Base-by-base conservation (phyloP, 768 basidiomycete species). In the Calocybe indica region DNA sequence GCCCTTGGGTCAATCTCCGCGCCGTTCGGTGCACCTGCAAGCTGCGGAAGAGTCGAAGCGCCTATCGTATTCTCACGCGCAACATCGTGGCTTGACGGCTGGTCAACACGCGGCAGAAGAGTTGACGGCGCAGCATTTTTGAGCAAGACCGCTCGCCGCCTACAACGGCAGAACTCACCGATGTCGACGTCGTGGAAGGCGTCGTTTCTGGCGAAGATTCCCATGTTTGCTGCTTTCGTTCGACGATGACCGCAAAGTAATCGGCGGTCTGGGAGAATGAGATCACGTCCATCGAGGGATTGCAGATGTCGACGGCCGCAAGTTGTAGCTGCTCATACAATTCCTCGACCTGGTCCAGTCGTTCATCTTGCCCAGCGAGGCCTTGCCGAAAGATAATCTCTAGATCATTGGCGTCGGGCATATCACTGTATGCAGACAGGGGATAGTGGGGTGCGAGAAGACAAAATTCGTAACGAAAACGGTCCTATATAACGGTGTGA, bases 241-340 rank as follows among this genome's bases (percentile, higher is more conserved):
- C 49, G 6, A 60, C 55, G 37, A 79, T 67, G n/a, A 73, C 64
- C 7, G 65, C 74, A 55, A 76, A 74, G 58, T 61, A 73, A 43
- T 63, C 58, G 5, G 67, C 62, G 11, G 51, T 57, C 14, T 57
- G 46, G 5, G 70, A 62, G 47, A 78, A 78, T 0, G 70, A 67
- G 12, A 75, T 40, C 1, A 77, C 46, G 52, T 76, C 74, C 29
- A 69, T 47, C 5, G 52, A 50, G 1, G 69, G 65, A 47, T 64
- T 53, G 5, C 70, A 63, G 5, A 64, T 56, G 38, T 78, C 78
- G 5, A 73, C 60, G 1, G 73, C 66, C 37, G 58, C 57, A 10
- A 67, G 55, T 50, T 75, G 75, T 35, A 78, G 62, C 40, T 72
- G 54, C 34, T 70, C 70, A 52, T 68, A 76, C 30, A 70, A 62